Percentiles rank a stretch among this genome's conserved stretches.
Evolutionary conservation across 257 asterid species (phyloP).

Genomic region (Schizonepeta tenuifolia): DNA sequence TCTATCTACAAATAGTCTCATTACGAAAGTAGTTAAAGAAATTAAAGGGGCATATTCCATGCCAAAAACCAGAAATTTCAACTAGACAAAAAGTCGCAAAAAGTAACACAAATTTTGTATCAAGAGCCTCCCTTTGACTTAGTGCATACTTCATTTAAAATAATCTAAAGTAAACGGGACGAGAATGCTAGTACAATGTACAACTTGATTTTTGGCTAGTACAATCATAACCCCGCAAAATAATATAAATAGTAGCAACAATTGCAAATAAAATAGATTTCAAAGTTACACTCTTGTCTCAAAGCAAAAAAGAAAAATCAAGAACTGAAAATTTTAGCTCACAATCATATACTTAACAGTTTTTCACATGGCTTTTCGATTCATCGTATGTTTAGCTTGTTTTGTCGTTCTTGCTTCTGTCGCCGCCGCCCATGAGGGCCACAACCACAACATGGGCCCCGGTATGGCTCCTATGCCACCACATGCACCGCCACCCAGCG

Average conservation of each 20-base stretch:
- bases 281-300: not conserved
- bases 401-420: conserved; percentile 28
- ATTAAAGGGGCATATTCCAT: not conserved
- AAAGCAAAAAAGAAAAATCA: conserved; percentile 9
- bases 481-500: conserved; percentile 25
- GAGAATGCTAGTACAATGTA: conserved; percentile 36
- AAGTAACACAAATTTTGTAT: not conserved
- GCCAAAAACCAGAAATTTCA: not conserved
- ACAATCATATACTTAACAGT: no score
- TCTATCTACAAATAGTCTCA: not conserved
- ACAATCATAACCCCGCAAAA: conserved; percentile 11
- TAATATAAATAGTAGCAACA: not conserved
- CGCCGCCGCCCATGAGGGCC: conserved; percentile 39
- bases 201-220: conserved; percentile 31
- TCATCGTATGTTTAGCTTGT: conserved; percentile 29
- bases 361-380: conserved; percentile 33
- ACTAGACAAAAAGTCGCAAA: not conserved
- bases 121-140: conserved; percentile 20
- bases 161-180: conserved; percentile 18
- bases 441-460: conserved; percentile 43
- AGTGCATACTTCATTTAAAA: not conserved
- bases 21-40: not conserved
- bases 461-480: conserved; percentile 32
- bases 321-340: not conserved
- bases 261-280: conserved; percentile 25